A percentile compares a stretch with the other conserved stretches of the same genome.
Conservation (phyloP, 2,329 filamentous ascomycete genomes). For the Exophiala oligosperma region DNA sequence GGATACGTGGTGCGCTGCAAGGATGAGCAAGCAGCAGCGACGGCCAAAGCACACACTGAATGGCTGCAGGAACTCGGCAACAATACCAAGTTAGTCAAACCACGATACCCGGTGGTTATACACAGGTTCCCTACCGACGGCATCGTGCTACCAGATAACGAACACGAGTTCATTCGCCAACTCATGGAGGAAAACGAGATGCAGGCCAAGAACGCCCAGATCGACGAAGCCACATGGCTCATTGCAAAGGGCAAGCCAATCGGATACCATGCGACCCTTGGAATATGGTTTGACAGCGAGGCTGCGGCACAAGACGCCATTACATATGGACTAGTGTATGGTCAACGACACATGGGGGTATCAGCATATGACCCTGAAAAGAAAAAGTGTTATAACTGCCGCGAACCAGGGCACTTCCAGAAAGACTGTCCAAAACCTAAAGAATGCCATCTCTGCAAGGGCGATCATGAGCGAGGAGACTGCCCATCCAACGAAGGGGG, state of each 20-base stretch:
- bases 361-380: conserved; percentile 21
- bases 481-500: conserved; percentile 24
- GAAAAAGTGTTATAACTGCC: conserved; percentile 28
- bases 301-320: conserved; percentile 28
- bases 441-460: conserved; percentile 26
- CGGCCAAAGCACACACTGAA: conserved; percentile 26
- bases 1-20: conserved; percentile 31
- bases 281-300: conserved; percentile 32
- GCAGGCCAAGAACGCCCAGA: conserved; percentile 20
- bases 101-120: conserved; percentile 25
- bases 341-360: conserved; percentile 28
- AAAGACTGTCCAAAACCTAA: conserved; percentile 30
- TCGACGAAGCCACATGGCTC: conserved; percentile 31
- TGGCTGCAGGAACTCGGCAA: conserved; percentile 28
- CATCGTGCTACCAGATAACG: conserved; percentile 15
- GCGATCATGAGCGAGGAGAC: conserved; percentile 25
- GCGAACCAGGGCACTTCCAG: conserved; percentile 30
- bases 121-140: conserved; percentile 28
- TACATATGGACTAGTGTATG: conserved; percentile 21
- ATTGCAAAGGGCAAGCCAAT: conserved; percentile 26
- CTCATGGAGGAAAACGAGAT: conserved; percentile 29
- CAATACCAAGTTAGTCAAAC: conserved; percentile 28
- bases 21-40: conserved; percentile 23
- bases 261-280: conserved; percentile 27
- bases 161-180: conserved; percentile 19